A percentile compares a stretch with the other conserved stretches of the same genome.
phyloP scores from a whole-genome alignment of 2,329 filamentous ascomycete genomes.

The Tolypocladium album region DNA sequence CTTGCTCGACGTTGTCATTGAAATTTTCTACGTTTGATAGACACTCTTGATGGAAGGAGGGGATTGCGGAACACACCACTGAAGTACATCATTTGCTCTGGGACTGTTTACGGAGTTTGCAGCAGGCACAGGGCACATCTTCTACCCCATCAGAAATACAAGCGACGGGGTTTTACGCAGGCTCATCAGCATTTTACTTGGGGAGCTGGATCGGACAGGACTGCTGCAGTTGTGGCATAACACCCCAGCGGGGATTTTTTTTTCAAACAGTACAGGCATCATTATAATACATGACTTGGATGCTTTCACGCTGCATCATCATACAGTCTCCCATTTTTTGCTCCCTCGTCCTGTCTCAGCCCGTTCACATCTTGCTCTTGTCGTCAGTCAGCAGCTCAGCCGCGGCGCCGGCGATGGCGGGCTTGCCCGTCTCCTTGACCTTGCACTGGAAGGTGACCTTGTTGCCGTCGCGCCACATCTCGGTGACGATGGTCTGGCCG shows the following conservation, averaged over 20 bases:
- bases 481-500: constrained; percentile 80
- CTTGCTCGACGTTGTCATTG: constrained; percentile 33
- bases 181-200: not conserved
- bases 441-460: constrained; percentile 76
- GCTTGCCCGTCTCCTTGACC: constrained; percentile 88
- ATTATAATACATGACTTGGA: constrained; percentile 4
- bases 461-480: constrained; percentile 86
- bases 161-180: not conserved
- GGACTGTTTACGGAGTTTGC: not conserved
- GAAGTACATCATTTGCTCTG: not conserved
- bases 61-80: not conserved
- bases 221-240: not conserved
- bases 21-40: constrained; percentile 28
- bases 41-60: not conserved
- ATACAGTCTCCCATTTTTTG: not conserved
- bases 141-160: not conserved
- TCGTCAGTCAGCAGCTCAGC: constrained; percentile 51
- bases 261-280: not conserved
- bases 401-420: constrained; percentile 71
- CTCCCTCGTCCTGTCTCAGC: not conserved
- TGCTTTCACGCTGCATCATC: not conserved
- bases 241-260: not conserved
- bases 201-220: not conserved
- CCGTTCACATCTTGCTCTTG: constrained; percentile 19
- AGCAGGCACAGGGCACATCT: not conserved